Evolutionary conservation across 139 green algal species (phyloP).

Genomic region (Micractinium sp.): DNA sequence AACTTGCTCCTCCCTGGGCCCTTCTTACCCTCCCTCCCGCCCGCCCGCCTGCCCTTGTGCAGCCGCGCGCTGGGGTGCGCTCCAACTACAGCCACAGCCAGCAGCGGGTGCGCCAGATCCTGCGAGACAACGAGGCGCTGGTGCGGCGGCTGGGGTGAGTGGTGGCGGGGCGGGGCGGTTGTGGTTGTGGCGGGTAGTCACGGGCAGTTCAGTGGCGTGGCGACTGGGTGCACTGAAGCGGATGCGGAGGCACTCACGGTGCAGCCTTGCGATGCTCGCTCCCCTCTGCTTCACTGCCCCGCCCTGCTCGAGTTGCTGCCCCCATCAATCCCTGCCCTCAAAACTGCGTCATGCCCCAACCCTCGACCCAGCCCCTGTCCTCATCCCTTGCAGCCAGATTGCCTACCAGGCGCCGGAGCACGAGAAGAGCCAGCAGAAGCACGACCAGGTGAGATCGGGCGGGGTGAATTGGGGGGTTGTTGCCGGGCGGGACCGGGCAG

Average conservation of each 20-base stretch:
- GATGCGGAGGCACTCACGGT: background rate
- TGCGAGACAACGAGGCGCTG: conserved; percentile 6
- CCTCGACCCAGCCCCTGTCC: background rate
- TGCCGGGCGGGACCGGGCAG: background rate
- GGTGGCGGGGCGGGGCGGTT: background rate
- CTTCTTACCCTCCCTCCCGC: background rate
- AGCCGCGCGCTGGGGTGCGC: background rate
- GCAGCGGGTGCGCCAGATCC: conserved; percentile 29
- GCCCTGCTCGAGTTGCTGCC: background rate
- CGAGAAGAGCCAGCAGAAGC: conserved; percentile 4
- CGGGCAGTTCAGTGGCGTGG: background rate
- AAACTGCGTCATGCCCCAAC: background rate
- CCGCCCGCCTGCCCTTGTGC: background rate
- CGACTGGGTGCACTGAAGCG: background rate
- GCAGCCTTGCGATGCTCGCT: too few species aligned
- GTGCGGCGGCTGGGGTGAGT: conserved; percentile 19
- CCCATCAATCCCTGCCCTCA: background rate
- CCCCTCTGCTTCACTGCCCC: background rate
- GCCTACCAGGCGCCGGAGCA: background rate
- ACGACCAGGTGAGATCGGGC: background rate
- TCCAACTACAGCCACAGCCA: conserved; percentile 2
- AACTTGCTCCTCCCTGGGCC: background rate
- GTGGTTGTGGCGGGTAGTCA: background rate
- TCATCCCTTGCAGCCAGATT: background rate
- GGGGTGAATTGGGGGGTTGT: background rate